Percentiles rank a stretch among this genome's conserved stretches.
Evolutionary conservation across 176 grass and related monocot genomes (phyloP).

Genomic region (Phyllostachys edulis): DNA sequence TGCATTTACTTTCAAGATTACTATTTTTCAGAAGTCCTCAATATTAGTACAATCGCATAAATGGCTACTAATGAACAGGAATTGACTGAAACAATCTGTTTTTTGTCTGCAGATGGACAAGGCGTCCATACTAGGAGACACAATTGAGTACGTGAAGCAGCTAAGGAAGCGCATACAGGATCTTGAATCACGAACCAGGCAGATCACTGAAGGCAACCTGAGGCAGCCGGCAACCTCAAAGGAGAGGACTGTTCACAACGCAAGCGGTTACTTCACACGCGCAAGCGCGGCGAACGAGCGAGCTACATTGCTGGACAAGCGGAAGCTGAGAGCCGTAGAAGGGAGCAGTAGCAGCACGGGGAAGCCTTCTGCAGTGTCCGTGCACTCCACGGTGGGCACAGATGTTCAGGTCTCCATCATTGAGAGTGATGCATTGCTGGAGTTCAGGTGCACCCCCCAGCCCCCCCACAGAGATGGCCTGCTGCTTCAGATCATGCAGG

Average conservation of each 20-base stretch:
- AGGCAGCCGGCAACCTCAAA: not conserved
- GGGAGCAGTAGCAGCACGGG: constrained; percentile 22
- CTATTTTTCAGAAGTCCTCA: not conserved
- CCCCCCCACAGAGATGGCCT: constrained; percentile 43
- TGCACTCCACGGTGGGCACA: not conserved
- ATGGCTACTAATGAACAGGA: not conserved
- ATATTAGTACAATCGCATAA: not conserved
- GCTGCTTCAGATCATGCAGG: constrained; percentile 62
- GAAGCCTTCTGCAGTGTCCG: not conserved
- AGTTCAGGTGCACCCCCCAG: constrained; percentile 49
- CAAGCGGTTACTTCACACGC: not conserved
- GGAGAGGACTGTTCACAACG: not conserved
- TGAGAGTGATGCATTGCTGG: constrained; percentile 62
- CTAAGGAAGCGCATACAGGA: constrained; percentile 63
- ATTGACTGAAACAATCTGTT: not conserved
- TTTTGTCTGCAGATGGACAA: constrained; percentile 69
- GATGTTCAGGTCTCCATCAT: constrained; percentile 80
- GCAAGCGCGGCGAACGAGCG: not conserved
- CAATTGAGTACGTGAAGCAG: constrained; percentile 95
- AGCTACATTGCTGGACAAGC: not conserved
- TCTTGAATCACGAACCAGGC: constrained; percentile 51
- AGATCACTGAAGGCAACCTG: constrained; percentile 16
- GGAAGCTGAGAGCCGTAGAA: constrained; percentile 24
- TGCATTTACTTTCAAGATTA: not conserved
- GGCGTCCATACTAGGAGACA: constrained; percentile 74